A percentile compares a stretch with the other conserved stretches of the same genome.
Conservation (phyloP, 129 eudicot genomes). For the Pulicaria dysenterica region DNA sequence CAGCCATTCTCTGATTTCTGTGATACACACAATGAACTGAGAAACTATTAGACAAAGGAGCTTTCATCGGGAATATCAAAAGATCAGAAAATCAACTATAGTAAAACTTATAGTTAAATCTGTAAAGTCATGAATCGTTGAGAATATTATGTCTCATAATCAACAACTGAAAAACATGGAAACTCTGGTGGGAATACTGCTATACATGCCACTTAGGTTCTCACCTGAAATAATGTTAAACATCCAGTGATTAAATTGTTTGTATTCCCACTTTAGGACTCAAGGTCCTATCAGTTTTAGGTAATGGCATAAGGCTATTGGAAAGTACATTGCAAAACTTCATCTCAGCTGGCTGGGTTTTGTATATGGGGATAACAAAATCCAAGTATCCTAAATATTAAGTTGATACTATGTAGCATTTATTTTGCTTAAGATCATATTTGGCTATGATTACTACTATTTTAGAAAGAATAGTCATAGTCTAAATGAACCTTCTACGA, state of each 20-base stretch:
- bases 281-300: background rate
- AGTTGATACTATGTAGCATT: slow-evolving; percentile 6
- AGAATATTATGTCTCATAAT: background rate
- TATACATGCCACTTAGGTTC: slow-evolving; percentile 13
- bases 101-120: slow-evolving; percentile 15
- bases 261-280: slow-evolving; percentile 12
- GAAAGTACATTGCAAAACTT: slow-evolving; percentile 2
- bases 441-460: background rate
- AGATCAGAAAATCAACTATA: slow-evolving; percentile 7
- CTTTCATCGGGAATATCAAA: slow-evolving; percentile 16
- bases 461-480: slow-evolving; percentile 5
- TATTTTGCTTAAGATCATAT: slow-evolving; percentile 5
- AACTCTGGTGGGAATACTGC: background rate
- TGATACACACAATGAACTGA: slow-evolving; percentile 30
- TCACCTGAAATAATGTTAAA: background rate
- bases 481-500: background rate
- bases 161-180: too few relatives aligned
- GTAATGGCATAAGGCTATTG: background rate
- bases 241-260: background rate
- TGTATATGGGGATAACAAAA: slow-evolving; percentile 12
- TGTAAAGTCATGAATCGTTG: background rate
- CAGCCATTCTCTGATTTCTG: slow-evolving; percentile 99
- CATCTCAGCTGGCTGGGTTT: background rate
- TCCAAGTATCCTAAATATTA: background rate
- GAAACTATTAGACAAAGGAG: slow-evolving; percentile 25